Percentiles rank a stretch among this genome's conserved stretches.
phyloP scores from a whole-genome alignment of 78 protist species.

The Capsaspora owczarzaki region DNA sequence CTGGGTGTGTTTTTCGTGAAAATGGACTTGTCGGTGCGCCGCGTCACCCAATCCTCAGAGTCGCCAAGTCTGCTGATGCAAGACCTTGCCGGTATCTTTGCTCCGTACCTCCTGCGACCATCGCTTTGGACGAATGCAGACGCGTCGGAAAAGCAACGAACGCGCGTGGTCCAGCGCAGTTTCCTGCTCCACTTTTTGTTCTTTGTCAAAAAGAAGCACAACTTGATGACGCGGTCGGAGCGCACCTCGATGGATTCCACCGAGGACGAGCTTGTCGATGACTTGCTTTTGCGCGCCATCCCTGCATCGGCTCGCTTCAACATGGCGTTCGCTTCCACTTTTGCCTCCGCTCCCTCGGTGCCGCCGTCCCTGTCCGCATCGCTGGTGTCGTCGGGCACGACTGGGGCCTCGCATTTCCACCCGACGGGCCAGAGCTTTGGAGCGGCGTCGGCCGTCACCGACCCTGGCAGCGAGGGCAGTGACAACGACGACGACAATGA shows the following conservation, averaged over 20 bases:
- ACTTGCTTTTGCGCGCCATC: background rate
- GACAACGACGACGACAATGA: no score
- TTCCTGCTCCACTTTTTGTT: background rate
- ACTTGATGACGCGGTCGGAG: background rate
- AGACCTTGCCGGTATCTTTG: background rate
- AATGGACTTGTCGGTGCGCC: background rate
- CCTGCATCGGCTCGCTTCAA: background rate
- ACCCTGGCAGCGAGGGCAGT: no score
- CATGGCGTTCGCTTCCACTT: background rate
- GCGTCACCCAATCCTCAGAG: background rate
- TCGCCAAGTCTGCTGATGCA: background rate
- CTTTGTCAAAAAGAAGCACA: constrained; percentile 10
- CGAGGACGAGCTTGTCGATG: background rate
- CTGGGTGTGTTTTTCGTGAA: background rate
- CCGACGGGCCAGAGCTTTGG: no score
- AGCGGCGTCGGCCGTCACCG: no score
- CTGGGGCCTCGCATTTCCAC: no score
- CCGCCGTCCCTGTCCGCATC: no score
- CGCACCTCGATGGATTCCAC: background rate
- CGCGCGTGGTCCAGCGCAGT: background rate
- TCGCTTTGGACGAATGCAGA: background rate
- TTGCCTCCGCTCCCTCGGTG: background rate
- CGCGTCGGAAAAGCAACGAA: background rate
- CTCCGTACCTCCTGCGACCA: background rate
- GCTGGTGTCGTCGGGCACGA: no score